Evolutionary conservation across 495 filamentous ascomycete species (phyloP).

Genomic region (Penicillium antarcticum): DNA sequence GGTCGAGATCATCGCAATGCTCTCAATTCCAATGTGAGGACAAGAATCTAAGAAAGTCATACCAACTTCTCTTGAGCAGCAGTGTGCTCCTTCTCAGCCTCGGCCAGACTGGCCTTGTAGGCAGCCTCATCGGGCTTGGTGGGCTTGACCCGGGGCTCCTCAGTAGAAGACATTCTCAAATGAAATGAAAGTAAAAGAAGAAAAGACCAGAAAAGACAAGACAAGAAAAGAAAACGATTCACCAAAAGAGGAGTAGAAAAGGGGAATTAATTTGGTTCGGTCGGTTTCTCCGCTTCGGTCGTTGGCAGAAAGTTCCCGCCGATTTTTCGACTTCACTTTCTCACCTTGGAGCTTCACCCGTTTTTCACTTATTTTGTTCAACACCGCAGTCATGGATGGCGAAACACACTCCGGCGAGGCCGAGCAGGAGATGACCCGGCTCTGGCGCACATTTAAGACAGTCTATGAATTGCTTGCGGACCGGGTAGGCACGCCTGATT

Average conservation of each 20-base stretch:
- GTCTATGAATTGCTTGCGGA: conserved; percentile 85
- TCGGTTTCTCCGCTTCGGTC: conserved; percentile 31
- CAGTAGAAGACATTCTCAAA: conserved; percentile 38
- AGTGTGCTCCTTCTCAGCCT: conserved; percentile 79
- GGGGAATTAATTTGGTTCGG: conserved; percentile 29
- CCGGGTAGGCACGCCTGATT: conserved; percentile 51
- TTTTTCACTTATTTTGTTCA: conserved; percentile 1
- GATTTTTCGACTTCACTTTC: conserved; percentile 28
- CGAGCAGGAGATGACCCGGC: conserved; percentile 64
- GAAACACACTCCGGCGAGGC: conserved; percentile 51
- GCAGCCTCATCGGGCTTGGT: conserved; percentile 54
- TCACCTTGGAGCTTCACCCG: conserved; percentile 6
- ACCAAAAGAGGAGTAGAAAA: conserved; percentile 22
- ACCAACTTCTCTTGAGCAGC: conserved; percentile 74
- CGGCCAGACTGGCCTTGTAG: conserved; percentile 62
- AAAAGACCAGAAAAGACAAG: conserved; percentile 8
- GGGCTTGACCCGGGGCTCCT: conserved; percentile 46
- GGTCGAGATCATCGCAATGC: conserved; percentile 3
- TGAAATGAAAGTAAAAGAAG: conserved; percentile 11
- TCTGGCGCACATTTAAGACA: conserved; percentile 87
- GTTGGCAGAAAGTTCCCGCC: conserved; percentile 34
- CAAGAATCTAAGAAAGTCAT: conserved; percentile 28
- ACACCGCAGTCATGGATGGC: conserved; percentile 47
- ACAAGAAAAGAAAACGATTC: conserved; percentile 12
- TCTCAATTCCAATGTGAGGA: neutral